Percentiles rank a stretch among this genome's conserved stretches.
These are phyloP conservation scores for Heterobasidion parviporum DNA, from an alignment of 1,284 basidiomycete species.

Conservation along the genomic window DNA sequence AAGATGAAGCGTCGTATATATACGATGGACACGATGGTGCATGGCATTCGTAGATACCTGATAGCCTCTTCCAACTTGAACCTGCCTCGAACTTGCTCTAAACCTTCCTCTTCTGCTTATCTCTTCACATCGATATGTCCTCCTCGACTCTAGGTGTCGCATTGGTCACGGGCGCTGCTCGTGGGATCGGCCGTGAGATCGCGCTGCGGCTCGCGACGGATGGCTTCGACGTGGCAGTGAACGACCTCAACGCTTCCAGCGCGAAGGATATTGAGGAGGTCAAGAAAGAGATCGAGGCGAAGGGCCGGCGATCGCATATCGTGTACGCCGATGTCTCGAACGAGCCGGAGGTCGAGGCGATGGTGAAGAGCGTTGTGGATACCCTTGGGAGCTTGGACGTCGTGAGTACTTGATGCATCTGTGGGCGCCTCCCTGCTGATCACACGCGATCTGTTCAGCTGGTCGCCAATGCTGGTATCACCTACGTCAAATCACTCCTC, in stretches of 20 bases:
- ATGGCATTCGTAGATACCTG: too few relatives aligned
- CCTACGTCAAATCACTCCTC: constrained; percentile 7
- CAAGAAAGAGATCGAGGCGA: neutral
- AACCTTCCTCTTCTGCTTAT: too few relatives aligned
- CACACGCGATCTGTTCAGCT: constrained; percentile 12
- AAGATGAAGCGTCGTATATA: neutral
- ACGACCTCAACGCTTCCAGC: constrained; percentile 5
- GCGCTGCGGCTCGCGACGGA: constrained; percentile 14
- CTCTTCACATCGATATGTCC: neutral
- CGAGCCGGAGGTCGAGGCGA: constrained; percentile 22
- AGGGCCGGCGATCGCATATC: neutral
- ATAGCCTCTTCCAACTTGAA: too few relatives aligned
- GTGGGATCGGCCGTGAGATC: constrained; percentile 13
- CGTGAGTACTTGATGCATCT: constrained; percentile 15
- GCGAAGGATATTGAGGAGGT: neutral
- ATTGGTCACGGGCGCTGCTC: constrained; percentile 14
- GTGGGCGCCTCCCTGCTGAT: neutral
- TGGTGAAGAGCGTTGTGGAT: constrained; percentile 23
- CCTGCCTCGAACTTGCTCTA: too few relatives aligned
- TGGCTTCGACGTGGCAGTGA: constrained; percentile 12
- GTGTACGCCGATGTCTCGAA: constrained; percentile 1
- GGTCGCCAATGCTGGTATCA: constrained; percentile 24
- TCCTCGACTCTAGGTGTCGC: constrained; percentile 6
- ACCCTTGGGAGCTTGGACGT: constrained; percentile 28
- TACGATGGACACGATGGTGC: neutral